Evolutionary conservation across 176 grass and related monocot species (phyloP).

Genomic region (Puccinellia tenuiflora): DNA sequence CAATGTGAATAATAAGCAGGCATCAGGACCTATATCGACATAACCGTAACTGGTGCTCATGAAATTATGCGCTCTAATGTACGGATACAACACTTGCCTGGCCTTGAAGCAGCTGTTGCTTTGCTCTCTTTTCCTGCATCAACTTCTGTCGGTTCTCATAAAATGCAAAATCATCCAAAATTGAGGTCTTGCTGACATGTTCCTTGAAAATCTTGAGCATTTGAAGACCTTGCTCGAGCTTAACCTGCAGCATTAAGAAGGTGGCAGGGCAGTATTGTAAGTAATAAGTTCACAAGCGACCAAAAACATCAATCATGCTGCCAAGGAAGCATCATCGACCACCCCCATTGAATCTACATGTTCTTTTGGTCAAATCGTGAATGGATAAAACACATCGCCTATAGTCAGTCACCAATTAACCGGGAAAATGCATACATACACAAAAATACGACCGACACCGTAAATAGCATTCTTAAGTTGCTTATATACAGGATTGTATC

Average conservation of each 20-base stretch:
- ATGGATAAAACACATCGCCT: background rate
- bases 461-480: background rate
- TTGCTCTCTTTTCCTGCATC: conserved; percentile 86
- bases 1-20: background rate
- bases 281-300: background rate
- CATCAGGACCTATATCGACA: conserved; percentile 4
- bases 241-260: conserved; percentile 49
- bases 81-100: conserved; percentile 49
- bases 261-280: background rate
- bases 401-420: background rate
- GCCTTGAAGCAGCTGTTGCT: conserved; percentile 59
- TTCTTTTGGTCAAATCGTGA: background rate
- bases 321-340: background rate
- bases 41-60: background rate
- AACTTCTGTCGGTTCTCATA: conserved; percentile 87
- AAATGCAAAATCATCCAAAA: conserved; percentile 91
- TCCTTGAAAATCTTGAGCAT: conserved; percentile 97
- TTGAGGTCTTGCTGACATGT: conserved; percentile 65
- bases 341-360: background rate
- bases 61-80: background rate
- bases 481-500: background rate
- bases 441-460: background rate
- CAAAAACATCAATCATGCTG: background rate
- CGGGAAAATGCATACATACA: background rate
- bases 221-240: conserved; percentile 89